These are phyloP conservation scores for Hyphopichia burtonii DNA, from an alignment of 1,139 yeast genomes.

Conservation along the genomic window DNA sequence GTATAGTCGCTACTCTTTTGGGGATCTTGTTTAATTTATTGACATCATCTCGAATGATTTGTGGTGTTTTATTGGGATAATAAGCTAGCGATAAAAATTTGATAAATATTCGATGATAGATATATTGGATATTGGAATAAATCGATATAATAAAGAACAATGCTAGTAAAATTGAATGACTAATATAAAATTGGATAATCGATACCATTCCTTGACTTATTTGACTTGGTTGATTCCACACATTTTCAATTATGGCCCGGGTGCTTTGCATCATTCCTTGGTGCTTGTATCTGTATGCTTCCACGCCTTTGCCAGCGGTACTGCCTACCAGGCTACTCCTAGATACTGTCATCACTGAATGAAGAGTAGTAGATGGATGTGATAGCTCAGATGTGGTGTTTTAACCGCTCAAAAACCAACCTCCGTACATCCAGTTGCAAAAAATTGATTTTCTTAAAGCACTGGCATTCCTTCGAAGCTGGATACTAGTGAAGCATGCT, in stretches of 20 bases:
- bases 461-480: too few species aligned
- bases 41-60: constrained; percentile 82
- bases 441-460: too few species aligned
- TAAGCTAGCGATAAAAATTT: constrained; percentile 64
- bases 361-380: too few species aligned
- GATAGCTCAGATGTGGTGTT: not conserved
- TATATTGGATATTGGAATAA: constrained; percentile 50
- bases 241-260: not conserved
- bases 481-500: too few species aligned
- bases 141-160: constrained; percentile 58
- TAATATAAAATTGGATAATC: constrained; percentile 12
- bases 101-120: constrained; percentile 55
- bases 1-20: constrained; percentile 65
- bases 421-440: too few species aligned
- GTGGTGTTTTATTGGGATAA: constrained; percentile 83
- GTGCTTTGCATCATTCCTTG: not conserved
- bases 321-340: too few species aligned
- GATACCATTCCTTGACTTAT: not conserved
- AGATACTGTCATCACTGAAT: too few species aligned
- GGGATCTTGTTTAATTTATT: constrained; percentile 74
- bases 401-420: too few species aligned
- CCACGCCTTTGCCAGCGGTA: too few species aligned
- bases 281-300: not conserved
- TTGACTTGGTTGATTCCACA: not conserved
- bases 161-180: constrained; percentile 42